Conservation (phyloP, 2,329 filamentous ascomycete species). For the Botrytis pseudocinerea region DNA sequence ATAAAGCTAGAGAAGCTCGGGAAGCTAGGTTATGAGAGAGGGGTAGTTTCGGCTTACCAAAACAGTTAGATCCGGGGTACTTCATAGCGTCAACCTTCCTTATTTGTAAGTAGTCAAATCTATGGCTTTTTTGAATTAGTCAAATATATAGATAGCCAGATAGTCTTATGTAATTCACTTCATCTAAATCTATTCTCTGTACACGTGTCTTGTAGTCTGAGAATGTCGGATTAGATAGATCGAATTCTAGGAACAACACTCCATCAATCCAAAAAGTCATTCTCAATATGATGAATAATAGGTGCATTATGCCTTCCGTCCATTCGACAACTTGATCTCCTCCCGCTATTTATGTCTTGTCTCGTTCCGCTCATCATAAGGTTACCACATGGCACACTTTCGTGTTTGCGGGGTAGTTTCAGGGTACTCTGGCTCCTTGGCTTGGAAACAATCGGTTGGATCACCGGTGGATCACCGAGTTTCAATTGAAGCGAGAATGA, state of each 20-base stretch:
- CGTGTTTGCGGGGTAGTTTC: constrained; percentile 10
- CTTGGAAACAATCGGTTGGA: not conserved
- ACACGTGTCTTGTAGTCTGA: not conserved
- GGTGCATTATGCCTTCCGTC: not conserved
- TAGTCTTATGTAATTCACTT: not conserved
- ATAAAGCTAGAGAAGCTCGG: not conserved
- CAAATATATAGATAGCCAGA: not conserved
- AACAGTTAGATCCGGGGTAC: constrained; percentile 9
- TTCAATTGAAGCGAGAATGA: not conserved
- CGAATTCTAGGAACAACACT: not conserved
- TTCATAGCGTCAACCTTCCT: constrained; percentile 40
- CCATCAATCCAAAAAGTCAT: not conserved
- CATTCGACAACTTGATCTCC: not conserved
- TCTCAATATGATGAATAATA: not conserved
- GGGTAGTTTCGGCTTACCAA: constrained; percentile 21
- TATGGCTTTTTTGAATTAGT: not conserved
- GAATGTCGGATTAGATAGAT: not conserved
- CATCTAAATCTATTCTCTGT: too few relatives aligned
- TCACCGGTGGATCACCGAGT: not conserved
- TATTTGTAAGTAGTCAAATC: not conserved
- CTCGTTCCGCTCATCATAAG: not conserved
- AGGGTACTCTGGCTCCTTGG: not conserved
- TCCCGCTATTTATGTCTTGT: not conserved
- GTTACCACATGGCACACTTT: not conserved
- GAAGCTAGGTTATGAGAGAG: constrained; percentile 1